These are phyloP conservation scores for Colletotrichum tofieldiae DNA, from an alignment of 2,329 filamentous ascomycete genomes.

Conservation along the genomic window DNA sequence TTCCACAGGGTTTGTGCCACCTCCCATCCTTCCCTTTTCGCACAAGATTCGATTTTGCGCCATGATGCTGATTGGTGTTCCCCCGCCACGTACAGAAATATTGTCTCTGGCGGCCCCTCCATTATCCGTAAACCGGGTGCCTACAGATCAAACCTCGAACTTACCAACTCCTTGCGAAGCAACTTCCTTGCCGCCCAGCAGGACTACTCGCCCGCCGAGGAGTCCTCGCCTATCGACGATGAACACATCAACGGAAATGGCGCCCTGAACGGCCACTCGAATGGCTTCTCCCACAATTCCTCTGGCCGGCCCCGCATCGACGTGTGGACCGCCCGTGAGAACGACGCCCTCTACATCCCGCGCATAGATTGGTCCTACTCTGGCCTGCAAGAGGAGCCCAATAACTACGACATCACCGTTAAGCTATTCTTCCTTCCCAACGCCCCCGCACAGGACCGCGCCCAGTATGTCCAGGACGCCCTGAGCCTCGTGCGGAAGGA, in stretches of 20 bases:
- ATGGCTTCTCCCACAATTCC: conserved; percentile 50
- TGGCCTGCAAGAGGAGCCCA: conserved; percentile 84
- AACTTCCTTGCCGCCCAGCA: conserved; percentile 85
- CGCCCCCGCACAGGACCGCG: conserved; percentile 75
- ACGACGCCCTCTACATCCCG: conserved; percentile 80
- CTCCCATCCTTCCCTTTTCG: conserved; percentile 19
- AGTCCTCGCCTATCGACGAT: conserved; percentile 46
- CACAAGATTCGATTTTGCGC: conserved; percentile 45
- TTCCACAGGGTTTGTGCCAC: conserved; percentile 81
- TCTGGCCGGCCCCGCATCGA: conserved; percentile 51
- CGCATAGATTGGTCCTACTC: conserved; percentile 80
- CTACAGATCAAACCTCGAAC: conserved; percentile 92
- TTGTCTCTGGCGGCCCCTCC: conserved; percentile 87
- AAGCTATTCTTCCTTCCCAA: conserved; percentile 94
- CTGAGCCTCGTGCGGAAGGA: conserved; percentile 86
- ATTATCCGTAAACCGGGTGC: conserved; percentile 85
- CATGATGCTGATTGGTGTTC: conserved; percentile 42
- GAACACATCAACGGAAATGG: conserved; percentile 53
- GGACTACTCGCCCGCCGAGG: conserved; percentile 62
- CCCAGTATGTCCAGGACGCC: conserved; percentile 82
- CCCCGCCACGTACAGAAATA: conserved; percentile 70
- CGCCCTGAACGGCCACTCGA: conserved; percentile 44
- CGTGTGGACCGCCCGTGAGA: conserved; percentile 77
- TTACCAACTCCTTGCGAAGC: conserved; percentile 88
- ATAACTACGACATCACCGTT: conserved; percentile 93